phyloP scores from a whole-genome alignment of 148 eudicot species.

The Beta vulgaris region DNA sequence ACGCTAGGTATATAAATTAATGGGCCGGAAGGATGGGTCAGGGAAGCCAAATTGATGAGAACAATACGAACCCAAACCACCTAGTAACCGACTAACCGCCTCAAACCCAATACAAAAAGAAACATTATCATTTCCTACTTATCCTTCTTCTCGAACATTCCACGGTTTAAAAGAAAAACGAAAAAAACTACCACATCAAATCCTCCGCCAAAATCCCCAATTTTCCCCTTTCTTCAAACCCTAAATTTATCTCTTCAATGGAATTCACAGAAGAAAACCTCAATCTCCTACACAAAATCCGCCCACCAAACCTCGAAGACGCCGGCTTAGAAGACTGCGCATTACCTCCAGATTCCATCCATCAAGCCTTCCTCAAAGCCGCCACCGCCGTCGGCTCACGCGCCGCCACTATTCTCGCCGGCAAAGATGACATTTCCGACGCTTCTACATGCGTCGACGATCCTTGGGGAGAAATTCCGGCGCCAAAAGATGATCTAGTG shows the following conservation, averaged over 20 bases:
- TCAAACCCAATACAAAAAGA: too few species aligned
- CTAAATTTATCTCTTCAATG: slow-evolving; percentile 19
- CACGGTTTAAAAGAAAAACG: too few species aligned
- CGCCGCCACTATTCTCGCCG: slow-evolving; percentile 29
- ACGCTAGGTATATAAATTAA: too few species aligned
- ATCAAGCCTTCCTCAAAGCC: slow-evolving; percentile 70
- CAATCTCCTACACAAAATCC: slow-evolving; percentile 14
- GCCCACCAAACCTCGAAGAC: slow-evolving; percentile 74
- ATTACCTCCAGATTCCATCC: slow-evolving; percentile 66
- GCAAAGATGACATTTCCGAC: slow-evolving; percentile 16
- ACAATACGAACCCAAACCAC: too few species aligned
- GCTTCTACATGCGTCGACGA: slow-evolving; percentile 39
- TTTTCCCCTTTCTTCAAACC: not conserved
- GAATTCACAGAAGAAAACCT: slow-evolving; percentile 28
- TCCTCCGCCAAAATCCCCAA: not conserved
- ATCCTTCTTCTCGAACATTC: not conserved
- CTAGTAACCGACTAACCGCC: too few species aligned
- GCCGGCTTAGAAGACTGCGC: slow-evolving; percentile 96
- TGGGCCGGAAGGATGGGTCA: too few species aligned
- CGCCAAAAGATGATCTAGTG: slow-evolving; percentile 28
- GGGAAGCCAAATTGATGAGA: too few species aligned
- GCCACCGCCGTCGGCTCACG: slow-evolving; percentile 64
- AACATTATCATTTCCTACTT: too few species aligned
- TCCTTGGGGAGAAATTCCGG: slow-evolving; percentile 21
- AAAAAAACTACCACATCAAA: not conserved